Evolutionary conservation across 768 basidiomycete genomes (phyloP).

Genomic region (Termitomyces sp.): DNA sequence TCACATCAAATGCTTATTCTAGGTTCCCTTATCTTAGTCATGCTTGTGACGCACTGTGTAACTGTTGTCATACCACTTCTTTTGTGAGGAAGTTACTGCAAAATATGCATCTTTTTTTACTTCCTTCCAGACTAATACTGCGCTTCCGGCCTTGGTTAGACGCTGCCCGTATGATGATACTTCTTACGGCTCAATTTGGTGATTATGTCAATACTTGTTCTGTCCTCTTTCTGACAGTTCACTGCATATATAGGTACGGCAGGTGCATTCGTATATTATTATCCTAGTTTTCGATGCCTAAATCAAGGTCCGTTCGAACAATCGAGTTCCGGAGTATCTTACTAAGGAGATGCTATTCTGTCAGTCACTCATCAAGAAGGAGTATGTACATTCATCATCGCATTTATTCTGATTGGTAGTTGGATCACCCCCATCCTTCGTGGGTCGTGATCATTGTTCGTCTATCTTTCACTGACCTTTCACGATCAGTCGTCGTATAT

Average conservation of each 20-base stretch:
- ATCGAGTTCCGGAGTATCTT: neutral
- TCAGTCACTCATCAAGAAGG: slow-evolving; percentile 34
- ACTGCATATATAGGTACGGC: slow-evolving; percentile 31
- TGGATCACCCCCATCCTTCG: slow-evolving; percentile 50
- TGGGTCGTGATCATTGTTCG: slow-evolving; percentile 21
- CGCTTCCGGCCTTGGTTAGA: slow-evolving; percentile 51
- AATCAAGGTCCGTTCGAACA: slow-evolving; percentile 26
- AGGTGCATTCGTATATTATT: slow-evolving; percentile 34
- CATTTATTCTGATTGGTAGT: slow-evolving; percentile 42
- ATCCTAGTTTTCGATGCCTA: slow-evolving; percentile 36
- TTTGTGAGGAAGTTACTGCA: slow-evolving; percentile 25
- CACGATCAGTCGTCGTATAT: slow-evolving; percentile 5
- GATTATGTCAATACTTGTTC: slow-evolving; percentile 6
- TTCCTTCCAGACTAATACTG: slow-evolving; percentile 33
- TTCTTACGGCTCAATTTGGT: slow-evolving; percentile 44
- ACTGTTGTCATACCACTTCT: slow-evolving; percentile 36
- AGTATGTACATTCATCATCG: slow-evolving; percentile 41
- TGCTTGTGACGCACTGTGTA: slow-evolving; percentile 33
- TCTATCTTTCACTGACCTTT: neutral
- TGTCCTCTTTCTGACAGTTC: neutral
- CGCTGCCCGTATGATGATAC: slow-evolving; percentile 39
- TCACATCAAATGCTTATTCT: neutral
- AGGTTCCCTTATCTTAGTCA: slow-evolving; percentile 41
- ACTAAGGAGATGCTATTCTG: neutral
- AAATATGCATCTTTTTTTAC: neutral